phyloP scores from a whole-genome alignment of 2,329 filamentous ascomycete species.

The Leptographium wingfieldii region DNA sequence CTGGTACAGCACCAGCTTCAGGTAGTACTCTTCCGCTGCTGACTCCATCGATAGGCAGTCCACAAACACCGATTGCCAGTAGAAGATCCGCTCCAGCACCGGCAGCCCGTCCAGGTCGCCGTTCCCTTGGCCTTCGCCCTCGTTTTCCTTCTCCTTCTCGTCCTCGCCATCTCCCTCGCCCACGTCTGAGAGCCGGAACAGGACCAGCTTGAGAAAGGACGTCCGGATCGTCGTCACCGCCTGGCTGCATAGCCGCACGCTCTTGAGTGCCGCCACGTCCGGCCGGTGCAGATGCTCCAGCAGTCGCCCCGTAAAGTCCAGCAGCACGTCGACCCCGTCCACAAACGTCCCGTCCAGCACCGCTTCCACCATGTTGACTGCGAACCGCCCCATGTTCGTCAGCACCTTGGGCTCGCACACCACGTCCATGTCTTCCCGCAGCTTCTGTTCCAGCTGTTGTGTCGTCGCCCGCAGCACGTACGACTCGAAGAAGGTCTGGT shows the following conservation, averaged over 20 bases:
- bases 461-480: conserved; percentile 71
- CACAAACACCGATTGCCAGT: conserved; percentile 90
- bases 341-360: conserved; percentile 96
- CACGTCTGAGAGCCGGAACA: conserved; percentile 73
- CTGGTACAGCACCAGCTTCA: conserved; percentile 82
- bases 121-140: neutral
- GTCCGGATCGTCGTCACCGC: conserved; percentile 63
- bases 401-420: conserved; percentile 73
- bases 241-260: conserved; percentile 80
- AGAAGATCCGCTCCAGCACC: conserved; percentile 76
- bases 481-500: conserved; percentile 90
- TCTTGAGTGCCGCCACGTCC: conserved; percentile 69
- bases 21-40: conserved; percentile 53
- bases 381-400: conserved; percentile 75
- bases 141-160: neutral
- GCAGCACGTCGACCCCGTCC: conserved; percentile 66
- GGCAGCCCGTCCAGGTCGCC: conserved; percentile 24
- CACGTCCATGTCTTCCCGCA: conserved; percentile 59
- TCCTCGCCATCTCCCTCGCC: conserved; percentile 45
- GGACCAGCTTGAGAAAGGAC: conserved; percentile 64
- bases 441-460: conserved; percentile 52
- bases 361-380: conserved; percentile 71
- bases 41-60: conserved; percentile 50
- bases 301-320: conserved; percentile 76
- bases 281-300: conserved; percentile 82